phyloP scores from a whole-genome alignment of 2,329 filamentous ascomycete species.

The Microdochium bolleyi region DNA sequence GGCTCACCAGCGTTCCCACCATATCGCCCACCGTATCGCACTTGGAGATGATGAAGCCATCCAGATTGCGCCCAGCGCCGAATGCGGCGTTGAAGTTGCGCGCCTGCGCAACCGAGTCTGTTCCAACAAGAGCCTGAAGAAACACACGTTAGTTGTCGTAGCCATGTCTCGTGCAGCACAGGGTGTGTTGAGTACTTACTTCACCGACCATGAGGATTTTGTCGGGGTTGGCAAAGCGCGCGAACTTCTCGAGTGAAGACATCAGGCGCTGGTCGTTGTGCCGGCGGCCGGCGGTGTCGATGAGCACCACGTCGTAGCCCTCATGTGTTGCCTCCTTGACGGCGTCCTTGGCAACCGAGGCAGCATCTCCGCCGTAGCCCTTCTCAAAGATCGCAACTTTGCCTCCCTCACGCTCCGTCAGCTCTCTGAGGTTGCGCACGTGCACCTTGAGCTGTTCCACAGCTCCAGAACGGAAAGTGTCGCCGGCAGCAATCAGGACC shows the following conservation, averaged over 20 bases:
- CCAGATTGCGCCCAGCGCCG: constrained; percentile 69
- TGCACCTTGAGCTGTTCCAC: constrained; percentile 96
- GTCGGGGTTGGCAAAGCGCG: constrained; percentile 89
- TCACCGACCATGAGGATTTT: constrained; percentile 97
- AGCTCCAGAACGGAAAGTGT: constrained; percentile 94
- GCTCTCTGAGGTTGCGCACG: constrained; percentile 85
- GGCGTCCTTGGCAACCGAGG: constrained; percentile 88
- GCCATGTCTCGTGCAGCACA: too few species aligned
- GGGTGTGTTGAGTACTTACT: too few species aligned
- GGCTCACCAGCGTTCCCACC: constrained; percentile 90
- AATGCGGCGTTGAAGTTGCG: constrained; percentile 94
- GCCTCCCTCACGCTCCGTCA: constrained; percentile 76
- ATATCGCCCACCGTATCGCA: constrained; percentile 99
- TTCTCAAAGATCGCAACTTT: constrained; percentile 90
- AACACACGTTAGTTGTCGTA: constrained; percentile 1
- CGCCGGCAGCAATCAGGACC: constrained; percentile 87
- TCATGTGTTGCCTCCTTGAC: constrained; percentile 70
- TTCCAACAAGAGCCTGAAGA: constrained; percentile 74
- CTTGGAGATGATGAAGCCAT: constrained; percentile 97
- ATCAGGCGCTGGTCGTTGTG: constrained; percentile 96
- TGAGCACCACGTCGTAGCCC: constrained; percentile 86
- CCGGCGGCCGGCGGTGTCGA: constrained; percentile 88
- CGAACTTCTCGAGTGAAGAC: constrained; percentile 95
- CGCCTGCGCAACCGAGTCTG: constrained; percentile 90
- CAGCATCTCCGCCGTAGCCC: constrained; percentile 96